phyloP scores from a whole-genome alignment of 2,329 filamentous ascomycete genomes.

The Tolypocladium sp. region DNA sequence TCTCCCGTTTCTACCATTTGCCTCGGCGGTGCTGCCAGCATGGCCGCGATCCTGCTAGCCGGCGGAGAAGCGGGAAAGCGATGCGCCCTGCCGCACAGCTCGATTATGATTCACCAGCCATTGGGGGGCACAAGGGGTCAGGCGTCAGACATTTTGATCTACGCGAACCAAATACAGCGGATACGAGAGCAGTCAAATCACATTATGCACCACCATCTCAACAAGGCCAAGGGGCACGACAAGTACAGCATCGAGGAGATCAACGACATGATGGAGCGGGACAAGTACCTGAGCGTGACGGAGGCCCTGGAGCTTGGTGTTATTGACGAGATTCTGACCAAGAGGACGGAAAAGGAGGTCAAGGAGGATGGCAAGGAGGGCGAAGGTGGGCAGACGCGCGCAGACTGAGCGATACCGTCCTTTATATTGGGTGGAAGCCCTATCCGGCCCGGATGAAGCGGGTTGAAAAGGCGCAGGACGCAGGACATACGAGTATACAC shows the following conservation, averaged over 20 bases:
- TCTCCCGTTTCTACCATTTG: slow-evolving; percentile 92
- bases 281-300: slow-evolving; percentile 84
- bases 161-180: slow-evolving; percentile 90
- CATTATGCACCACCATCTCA: slow-evolving; percentile 83
- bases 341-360: slow-evolving; percentile 40
- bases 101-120: slow-evolving; percentile 96
- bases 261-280: slow-evolving; percentile 91
- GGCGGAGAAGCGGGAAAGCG: slow-evolving; percentile 79
- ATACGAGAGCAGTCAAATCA: slow-evolving; percentile 78
- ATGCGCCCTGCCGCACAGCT: slow-evolving; percentile 84
- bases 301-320: slow-evolving; percentile 88
- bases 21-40: slow-evolving; percentile 86
- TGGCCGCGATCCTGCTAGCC: slow-evolving; percentile 83
- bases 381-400: slow-evolving; percentile 4
- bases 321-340: slow-evolving; percentile 77
- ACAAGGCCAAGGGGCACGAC: slow-evolving; percentile 63
- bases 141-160: slow-evolving; percentile 82
- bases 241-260: slow-evolving; percentile 75
- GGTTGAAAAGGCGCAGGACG: not conserved
- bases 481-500: not conserved
- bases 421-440: not conserved
- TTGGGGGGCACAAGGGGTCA: slow-evolving; percentile 61
- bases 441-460: too few species aligned
- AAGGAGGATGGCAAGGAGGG: slow-evolving; percentile 14
- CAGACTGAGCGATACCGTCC: not conserved